Percentiles rank a stretch among this genome's conserved stretches.
phyloP scores from a whole-genome alignment of 2,329 filamentous ascomycete genomes.

The Stachybotrys chlorohalonatus region DNA sequence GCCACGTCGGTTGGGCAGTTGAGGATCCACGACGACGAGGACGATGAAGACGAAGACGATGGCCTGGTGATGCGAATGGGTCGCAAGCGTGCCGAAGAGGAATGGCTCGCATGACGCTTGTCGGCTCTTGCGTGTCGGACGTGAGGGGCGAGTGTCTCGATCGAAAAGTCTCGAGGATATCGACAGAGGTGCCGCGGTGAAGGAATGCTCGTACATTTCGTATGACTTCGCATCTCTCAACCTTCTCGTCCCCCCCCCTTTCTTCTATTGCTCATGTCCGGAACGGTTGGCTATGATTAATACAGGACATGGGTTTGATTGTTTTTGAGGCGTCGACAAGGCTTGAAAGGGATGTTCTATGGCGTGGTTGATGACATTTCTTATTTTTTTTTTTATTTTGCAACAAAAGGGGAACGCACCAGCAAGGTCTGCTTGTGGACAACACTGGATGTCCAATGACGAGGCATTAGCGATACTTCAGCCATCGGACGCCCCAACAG shows the following conservation, averaged over 20 bases:
- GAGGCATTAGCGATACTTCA: neutral
- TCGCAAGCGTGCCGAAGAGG: slow-evolving; percentile 47
- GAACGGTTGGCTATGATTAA: neutral
- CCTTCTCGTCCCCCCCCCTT: neutral
- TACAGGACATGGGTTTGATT: neutral
- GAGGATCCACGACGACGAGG: slow-evolving; percentile 31
- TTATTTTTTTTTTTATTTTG: neutral
- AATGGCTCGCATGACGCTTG: slow-evolving; percentile 42
- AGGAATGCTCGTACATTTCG: no score
- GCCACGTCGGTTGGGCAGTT: slow-evolving; percentile 28
- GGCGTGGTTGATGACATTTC: neutral
- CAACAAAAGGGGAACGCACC: neutral
- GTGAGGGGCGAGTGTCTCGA: no score
- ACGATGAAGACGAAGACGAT: slow-evolving; percentile 41
- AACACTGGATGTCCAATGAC: neutral
- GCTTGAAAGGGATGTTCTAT: neutral
- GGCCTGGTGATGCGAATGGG: slow-evolving; percentile 48
- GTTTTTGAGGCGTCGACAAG: neutral
- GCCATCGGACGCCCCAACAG: neutral
- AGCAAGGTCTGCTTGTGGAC: neutral
- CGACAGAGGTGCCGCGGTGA: no score
- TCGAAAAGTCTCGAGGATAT: no score
- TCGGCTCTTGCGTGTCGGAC: no score
- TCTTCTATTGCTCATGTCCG: neutral
- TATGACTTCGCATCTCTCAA: neutral